phyloP scores from a whole-genome alignment of 805 yeast genomes.

The Torulaspora franciscae region DNA sequence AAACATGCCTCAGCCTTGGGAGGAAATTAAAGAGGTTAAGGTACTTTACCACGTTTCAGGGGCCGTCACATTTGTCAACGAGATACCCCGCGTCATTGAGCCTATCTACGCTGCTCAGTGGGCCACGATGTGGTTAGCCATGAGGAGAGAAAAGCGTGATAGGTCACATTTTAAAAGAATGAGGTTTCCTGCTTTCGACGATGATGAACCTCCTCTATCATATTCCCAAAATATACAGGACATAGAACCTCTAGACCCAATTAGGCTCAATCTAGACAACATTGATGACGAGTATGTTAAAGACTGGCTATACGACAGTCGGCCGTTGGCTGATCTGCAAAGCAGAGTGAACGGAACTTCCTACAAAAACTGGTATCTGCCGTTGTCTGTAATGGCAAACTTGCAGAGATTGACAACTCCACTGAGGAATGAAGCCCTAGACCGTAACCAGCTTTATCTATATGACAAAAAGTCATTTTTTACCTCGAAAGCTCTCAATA shows the following conservation, averaged over 20 bases:
- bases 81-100: conserved; percentile 83
- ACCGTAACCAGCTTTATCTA: conserved; percentile 59
- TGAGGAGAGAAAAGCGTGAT: conserved; percentile 93
- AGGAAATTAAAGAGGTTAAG: conserved; percentile 71
- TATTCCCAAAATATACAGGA: conserved; percentile 78
- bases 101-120: conserved; percentile 92
- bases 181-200: conserved; percentile 95
- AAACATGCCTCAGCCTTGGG: conserved; percentile 99
- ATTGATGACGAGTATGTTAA: conserved; percentile 54
- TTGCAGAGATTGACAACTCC: conserved; percentile 69
- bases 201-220: conserved; percentile 88
- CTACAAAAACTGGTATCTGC: conserved; percentile 66
- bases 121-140: conserved; percentile 88
- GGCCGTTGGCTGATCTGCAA: conserved; percentile 59
- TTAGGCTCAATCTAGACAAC: conserved; percentile 60
- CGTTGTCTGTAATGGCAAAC: conserved; percentile 55
- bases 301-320: conserved; percentile 79
- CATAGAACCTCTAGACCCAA: conserved; percentile 65
- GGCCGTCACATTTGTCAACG: conserved; percentile 92
- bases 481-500: conserved; percentile 86
- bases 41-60: conserved; percentile 89
- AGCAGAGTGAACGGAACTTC: conserved; percentile 66
- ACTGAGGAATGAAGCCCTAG: conserved; percentile 51
- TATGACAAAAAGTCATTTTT: conserved; percentile 77
- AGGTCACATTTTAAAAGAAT: conserved; percentile 84